Percentiles rank a stretch among this genome's conserved stretches.
Conservation (phyloP, 768 basidiomycete species). For the Collybiopsis confluens region DNA sequence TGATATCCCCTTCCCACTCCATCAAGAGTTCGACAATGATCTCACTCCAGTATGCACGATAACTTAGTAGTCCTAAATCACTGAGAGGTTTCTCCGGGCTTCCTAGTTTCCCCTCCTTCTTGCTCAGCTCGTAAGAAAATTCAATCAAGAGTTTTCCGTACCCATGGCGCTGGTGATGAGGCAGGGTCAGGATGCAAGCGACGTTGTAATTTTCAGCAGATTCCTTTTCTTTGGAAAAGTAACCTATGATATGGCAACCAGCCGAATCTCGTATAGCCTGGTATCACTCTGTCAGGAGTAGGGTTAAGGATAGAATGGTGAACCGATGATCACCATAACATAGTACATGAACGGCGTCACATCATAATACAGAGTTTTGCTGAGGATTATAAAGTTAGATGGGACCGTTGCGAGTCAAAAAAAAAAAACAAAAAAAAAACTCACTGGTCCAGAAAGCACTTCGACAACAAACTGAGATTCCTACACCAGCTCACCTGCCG, state of each 20-base stretch:
- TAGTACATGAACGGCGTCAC: conserved; percentile 99
- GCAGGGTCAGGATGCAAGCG: conserved; percentile 97
- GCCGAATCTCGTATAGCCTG: conserved; percentile 81
- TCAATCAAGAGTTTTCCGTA: conserved; percentile 96
- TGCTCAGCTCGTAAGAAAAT: conserved; percentile 97
- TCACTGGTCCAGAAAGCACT: conserved; percentile 97
- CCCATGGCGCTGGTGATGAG: conserved; percentile 95
- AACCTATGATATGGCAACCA: conserved; percentile 94
- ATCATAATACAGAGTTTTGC: conserved; percentile 99
- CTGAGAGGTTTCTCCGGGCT: conserved; percentile 97
- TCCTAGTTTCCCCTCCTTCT: conserved; percentile 92
- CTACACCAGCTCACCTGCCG: conserved; percentile 95
- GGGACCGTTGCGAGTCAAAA: conserved; percentile 1
- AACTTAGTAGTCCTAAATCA: conserved; percentile 89
- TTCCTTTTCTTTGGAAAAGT: conserved; percentile 99
- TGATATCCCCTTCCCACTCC: conserved; percentile 72
- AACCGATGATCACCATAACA: conserved; percentile 71
- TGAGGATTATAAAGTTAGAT: conserved; percentile 27
- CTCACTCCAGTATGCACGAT: conserved; percentile 97
- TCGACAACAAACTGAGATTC: conserved; percentile 93
- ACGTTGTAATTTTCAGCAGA: conserved; percentile 98
- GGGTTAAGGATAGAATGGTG: conserved; percentile 7
- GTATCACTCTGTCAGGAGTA: conserved; percentile 7
- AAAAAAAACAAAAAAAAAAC: conserved; percentile 26
- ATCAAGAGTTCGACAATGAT: conserved; percentile 89